Evolutionary conservation across 2,329 filamentous ascomycete species (phyloP).

Genomic region (Monilinia laxa): DNA sequence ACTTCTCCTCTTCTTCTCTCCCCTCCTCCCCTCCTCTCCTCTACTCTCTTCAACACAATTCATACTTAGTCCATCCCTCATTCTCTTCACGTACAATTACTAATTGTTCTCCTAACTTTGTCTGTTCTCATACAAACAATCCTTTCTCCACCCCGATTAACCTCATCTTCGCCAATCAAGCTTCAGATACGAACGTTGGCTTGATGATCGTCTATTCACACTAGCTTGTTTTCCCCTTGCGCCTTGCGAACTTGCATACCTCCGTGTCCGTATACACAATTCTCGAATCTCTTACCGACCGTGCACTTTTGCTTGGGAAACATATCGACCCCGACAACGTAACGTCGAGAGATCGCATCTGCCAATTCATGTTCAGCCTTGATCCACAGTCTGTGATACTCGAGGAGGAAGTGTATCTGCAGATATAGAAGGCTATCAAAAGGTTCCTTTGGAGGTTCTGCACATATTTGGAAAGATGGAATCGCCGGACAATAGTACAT

Average conservation of each 20-base stretch:
- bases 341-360: constrained; percentile 34
- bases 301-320: constrained; percentile 17
- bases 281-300: constrained; percentile 20
- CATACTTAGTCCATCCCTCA: not conserved
- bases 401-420: constrained; percentile 33
- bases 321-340: constrained; percentile 17
- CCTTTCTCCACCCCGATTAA: constrained; percentile 13
- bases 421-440: constrained; percentile 28
- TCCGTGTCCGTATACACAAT: constrained; percentile 20
- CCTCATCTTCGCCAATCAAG: constrained; percentile 13
- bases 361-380: constrained; percentile 34
- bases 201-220: constrained; percentile 20
- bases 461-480: constrained; percentile 47
- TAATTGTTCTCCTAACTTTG: not conserved
- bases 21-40: not conserved
- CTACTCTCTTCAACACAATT: not conserved
- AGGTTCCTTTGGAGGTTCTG: constrained; percentile 24
- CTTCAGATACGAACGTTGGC: constrained; percentile 13
- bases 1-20: not conserved
- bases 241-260: constrained; percentile 19
- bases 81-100: not conserved
- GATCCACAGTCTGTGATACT: constrained; percentile 27
- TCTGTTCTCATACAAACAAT: not conserved
- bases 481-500: constrained; percentile 49
- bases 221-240: constrained; percentile 16